phyloP scores from a whole-genome alignment of 345 rosid genomes.

The Eucalyptus shirleyi region DNA sequence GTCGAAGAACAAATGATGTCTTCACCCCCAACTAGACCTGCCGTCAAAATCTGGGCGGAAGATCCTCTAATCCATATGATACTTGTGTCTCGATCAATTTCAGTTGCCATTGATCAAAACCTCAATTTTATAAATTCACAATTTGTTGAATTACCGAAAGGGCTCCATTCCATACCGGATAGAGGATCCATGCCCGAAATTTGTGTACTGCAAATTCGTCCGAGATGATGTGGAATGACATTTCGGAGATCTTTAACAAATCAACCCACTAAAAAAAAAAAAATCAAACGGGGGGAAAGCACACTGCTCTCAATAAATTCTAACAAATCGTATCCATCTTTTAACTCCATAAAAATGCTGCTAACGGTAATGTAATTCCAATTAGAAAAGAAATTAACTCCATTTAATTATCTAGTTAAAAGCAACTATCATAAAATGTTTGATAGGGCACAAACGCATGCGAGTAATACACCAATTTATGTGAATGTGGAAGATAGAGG shows the following conservation, averaged over 20 bases:
- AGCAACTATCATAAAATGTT: too few relatives aligned
- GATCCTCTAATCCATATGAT: background rate
- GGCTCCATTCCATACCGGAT: background rate
- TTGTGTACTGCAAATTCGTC: background rate
- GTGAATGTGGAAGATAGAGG: too few relatives aligned
- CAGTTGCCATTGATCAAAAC: background rate
- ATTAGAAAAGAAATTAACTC: too few relatives aligned
- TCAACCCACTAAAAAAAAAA: background rate
- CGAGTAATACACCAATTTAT: too few relatives aligned
- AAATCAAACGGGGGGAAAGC: background rate
- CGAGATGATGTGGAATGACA: background rate
- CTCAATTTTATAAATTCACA: background rate
- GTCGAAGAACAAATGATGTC: background rate
- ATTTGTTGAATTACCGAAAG: background rate
- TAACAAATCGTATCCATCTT: too few relatives aligned
- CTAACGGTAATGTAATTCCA: too few relatives aligned
- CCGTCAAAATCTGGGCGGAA: background rate
- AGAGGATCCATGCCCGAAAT: background rate
- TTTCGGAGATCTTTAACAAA: background rate
- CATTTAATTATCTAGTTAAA: too few relatives aligned
- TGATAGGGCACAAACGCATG: too few relatives aligned
- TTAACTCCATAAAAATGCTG: too few relatives aligned
- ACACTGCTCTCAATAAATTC: background rate
- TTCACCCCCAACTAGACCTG: background rate
- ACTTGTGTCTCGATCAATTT: background rate